Percentiles rank a stretch among this genome's conserved stretches.
Conservation (phyloP, 225 moss, liverwort and hornwort genomes). For the Marchantia polymorpha region DNA sequence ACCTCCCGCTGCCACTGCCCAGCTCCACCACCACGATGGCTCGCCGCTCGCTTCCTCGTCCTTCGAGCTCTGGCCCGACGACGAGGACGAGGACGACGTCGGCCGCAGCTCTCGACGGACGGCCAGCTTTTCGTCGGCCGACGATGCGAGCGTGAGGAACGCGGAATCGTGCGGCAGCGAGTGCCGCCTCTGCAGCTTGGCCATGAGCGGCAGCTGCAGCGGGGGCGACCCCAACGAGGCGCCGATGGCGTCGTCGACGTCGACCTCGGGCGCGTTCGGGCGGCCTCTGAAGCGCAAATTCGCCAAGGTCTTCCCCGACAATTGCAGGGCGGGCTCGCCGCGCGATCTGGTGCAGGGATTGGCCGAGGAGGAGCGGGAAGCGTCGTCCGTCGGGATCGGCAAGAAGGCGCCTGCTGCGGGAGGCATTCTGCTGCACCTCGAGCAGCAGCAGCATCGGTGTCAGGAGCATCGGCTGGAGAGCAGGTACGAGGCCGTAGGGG, state of each 20-base stretch:
- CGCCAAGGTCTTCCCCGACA: constrained; percentile 20
- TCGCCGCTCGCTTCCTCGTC: neutral
- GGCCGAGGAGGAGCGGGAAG: neutral
- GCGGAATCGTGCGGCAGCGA: neutral
- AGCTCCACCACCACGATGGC: no score
- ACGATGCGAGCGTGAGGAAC: neutral
- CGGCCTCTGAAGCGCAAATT: constrained; percentile 34
- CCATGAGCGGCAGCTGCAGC: constrained; percentile 2
- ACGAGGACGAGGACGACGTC: neutral
- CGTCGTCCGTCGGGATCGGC: neutral
- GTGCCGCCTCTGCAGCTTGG: neutral
- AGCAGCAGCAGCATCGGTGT: neutral
- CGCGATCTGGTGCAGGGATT: neutral
- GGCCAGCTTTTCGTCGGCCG: neutral
- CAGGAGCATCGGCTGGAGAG: no score
- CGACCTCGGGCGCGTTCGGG: no score
- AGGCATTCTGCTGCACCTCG: neutral
- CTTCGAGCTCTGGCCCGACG: neutral
- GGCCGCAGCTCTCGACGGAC: neutral
- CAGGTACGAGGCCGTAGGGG: no score
- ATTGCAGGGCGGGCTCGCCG: constrained; percentile 6
- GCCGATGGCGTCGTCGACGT: neutral
- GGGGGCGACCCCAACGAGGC: no score
- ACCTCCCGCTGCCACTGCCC: neutral
- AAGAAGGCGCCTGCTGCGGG: neutral